Evolutionary conservation across 2,329 filamentous ascomycete genomes (phyloP).

Genomic region (Parastagonospora avenae): DNA sequence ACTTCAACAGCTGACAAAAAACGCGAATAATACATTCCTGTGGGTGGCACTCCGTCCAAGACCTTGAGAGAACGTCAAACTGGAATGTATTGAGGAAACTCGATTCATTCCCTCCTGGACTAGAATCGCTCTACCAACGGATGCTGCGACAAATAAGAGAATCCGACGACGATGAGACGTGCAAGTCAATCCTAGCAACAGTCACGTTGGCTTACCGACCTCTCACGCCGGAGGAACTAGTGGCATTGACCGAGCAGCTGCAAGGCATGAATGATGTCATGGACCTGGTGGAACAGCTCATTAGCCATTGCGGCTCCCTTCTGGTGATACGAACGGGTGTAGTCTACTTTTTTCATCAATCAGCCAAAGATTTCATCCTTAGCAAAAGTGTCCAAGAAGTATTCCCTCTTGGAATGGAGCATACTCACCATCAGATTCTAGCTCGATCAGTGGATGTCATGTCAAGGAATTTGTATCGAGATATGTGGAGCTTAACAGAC

Average conservation of each 20-base stretch:
- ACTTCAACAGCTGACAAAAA: slow-evolving; percentile 28
- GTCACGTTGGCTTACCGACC: slow-evolving; percentile 44
- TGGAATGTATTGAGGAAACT: slow-evolving; percentile 22
- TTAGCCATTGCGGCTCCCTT: slow-evolving; percentile 47
- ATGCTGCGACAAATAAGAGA: slow-evolving; percentile 47
- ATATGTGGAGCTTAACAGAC: slow-evolving; percentile 27
- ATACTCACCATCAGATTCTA: slow-evolving; percentile 18
- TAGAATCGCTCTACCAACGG: slow-evolving; percentile 46
- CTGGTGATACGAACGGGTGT: slow-evolving; percentile 36
- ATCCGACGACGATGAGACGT: slow-evolving; percentile 35
- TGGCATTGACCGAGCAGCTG: slow-evolving; percentile 19
- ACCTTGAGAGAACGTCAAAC: slow-evolving; percentile 26
- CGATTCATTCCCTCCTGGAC: slow-evolving; percentile 40
- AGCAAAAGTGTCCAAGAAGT: slow-evolving; percentile 25
- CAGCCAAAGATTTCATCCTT: slow-evolving; percentile 51
- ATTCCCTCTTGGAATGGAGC: slow-evolving; percentile 31
- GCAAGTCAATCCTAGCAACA: slow-evolving; percentile 44
- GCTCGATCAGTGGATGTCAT: slow-evolving; percentile 37
- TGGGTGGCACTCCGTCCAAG: slow-evolving; percentile 33
- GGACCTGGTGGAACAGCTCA: slow-evolving; percentile 40
- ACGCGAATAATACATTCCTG: slow-evolving; percentile 48
- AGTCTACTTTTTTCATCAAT: slow-evolving; percentile 30
- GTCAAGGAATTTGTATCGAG: slow-evolving; percentile 22
- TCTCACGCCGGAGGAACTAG: slow-evolving; percentile 45
- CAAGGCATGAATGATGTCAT: slow-evolving; percentile 2